Base-by-base conservation (phyloP, 768 basidiomycete genomes). In the Tephrocybe rancida region DNA sequence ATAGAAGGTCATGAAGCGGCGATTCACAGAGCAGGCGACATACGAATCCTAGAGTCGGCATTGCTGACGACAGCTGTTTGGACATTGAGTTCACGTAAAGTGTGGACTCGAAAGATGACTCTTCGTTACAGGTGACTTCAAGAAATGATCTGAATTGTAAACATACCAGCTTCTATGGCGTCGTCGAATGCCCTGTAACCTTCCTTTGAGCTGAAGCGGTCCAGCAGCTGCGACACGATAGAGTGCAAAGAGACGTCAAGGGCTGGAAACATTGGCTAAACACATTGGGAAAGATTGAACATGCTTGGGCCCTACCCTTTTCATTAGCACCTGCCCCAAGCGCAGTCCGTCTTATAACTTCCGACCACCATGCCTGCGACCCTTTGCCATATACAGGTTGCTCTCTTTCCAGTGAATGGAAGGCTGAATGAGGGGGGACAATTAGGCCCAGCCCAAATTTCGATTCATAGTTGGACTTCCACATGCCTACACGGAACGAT, bases 331-430 rank as follows among this genome's bases (percentile, higher is more conserved):
- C 89, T 38, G 90, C 88, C 3, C 84, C 88, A 2, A 90, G 67
- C 16, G 90, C 90, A 32, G 91, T 92, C 52, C 81, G 71, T 52
- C 73, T 75, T 56, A 93, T 85, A 34, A 93, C 89, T 56, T 89
- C 85, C n/a, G 73, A 67, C 91, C 91, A 93, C 90, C 89, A 92
- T 2, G 63, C 67, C 27, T 77, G 66, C 43, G 78, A 76, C 44
- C 85, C 85, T 14, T 74, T 67, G 44, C 68, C 64, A 63, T 90
- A 91, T 0, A 72, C 79, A 1, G 89, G 87, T 41, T 77, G 75
- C 55, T 85, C 81, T 14, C 58, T 70, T 64, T 90, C 86, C 18
- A 86, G 64, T 25, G 66, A 59, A 48, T 67, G 71, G 39, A 81
- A 64, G 3, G 80, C 80, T 79, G 21, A 32, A 6, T 32, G 6